phyloP scores from a whole-genome alignment of 1,139 yeast species.

The Blastobotrys ciferrii region DNA sequence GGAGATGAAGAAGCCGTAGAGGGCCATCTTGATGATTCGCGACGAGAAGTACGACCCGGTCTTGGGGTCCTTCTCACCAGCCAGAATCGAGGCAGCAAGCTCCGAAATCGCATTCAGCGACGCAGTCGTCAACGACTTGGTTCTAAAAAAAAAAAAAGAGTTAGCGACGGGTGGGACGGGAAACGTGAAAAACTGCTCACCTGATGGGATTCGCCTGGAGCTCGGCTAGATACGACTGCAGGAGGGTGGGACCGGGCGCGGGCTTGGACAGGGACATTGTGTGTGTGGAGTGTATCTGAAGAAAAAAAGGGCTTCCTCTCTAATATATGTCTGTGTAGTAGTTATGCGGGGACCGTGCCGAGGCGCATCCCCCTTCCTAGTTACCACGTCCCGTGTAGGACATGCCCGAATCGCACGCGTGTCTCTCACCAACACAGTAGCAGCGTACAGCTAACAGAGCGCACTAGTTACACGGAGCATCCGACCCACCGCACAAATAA shows the following conservation, averaged over 20 bases:
- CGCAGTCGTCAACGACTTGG: conserved; percentile 41
- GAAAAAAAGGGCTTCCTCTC: not conserved
- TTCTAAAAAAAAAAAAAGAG: conserved; percentile 21
- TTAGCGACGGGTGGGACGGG: too few relatives aligned
- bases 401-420: not conserved
- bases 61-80: conserved; percentile 40
- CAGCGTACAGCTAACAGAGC: not conserved
- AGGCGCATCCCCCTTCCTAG: conserved; percentile 3
- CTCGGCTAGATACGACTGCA: conserved; percentile 27
- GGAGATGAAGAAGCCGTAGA: conserved; percentile 66
- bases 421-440: not conserved
- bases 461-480: too few relatives aligned
- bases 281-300: not conserved
- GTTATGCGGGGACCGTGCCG: conserved; percentile 9
- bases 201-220: conserved; percentile 33
- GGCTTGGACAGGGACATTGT: conserved; percentile 20
- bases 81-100: conserved; percentile 37
- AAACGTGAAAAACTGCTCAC: conserved; percentile 15
- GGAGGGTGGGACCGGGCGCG: conserved; percentile 13
- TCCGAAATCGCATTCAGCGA: conserved; percentile 39
- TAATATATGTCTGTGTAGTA: not conserved
- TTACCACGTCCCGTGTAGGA: not conserved
- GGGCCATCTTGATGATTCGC: conserved; percentile 62
- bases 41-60: conserved; percentile 37
- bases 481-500: too few relatives aligned